Conservation (phyloP, 1,139 yeast genomes). For the Blastobotrys illinoisensis region DNA sequence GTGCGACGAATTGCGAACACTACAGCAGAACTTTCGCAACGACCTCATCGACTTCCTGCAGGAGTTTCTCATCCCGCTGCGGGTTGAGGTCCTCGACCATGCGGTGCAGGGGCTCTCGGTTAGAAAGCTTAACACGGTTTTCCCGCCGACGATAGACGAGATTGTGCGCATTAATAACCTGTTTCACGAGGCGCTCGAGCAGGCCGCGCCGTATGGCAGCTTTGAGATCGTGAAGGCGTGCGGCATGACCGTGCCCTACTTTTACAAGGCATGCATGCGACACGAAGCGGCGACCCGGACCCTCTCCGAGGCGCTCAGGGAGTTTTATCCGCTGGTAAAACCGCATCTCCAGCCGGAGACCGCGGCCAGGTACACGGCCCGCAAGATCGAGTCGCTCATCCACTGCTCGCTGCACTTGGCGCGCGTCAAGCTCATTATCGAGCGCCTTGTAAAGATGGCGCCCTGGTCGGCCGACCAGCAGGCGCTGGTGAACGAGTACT, state of each 20-base stretch:
- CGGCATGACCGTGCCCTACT: conserved; percentile 77
- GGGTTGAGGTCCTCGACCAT: conserved; percentile 61
- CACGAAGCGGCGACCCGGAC: conserved; percentile 86
- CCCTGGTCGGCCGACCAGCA: conserved; percentile 3
- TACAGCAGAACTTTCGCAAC: conserved; percentile 71
- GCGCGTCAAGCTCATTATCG: conserved; percentile 60
- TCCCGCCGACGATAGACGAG: conserved; percentile 95
- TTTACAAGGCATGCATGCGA: conserved; percentile 85
- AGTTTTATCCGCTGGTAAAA: conserved; percentile 15
- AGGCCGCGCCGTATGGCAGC: conserved; percentile 62
- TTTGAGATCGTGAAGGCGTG: conserved; percentile 74
- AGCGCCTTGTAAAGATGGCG: conserved; percentile 39
- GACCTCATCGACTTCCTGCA: conserved; percentile 69
- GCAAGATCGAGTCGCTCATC: conserved; percentile 62
- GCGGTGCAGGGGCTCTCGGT: conserved; percentile 41
- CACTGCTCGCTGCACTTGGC: conserved; percentile 69
- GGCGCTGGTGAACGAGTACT: conserved; percentile 41
- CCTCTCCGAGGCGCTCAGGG: conserved; percentile 40
- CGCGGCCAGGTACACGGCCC: conserved; percentile 41
- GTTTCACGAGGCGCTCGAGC: conserved; percentile 64
- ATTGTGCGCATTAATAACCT: conserved; percentile 83
- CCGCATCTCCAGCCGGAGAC: conserved; percentile 8
- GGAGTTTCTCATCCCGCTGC: conserved; percentile 69
- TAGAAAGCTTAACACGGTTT: conserved; percentile 62
- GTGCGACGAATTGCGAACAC: conserved; percentile 57